phyloP scores from a whole-genome alignment of 2,329 filamentous ascomycete genomes.

The Fusarium sp. region DNA sequence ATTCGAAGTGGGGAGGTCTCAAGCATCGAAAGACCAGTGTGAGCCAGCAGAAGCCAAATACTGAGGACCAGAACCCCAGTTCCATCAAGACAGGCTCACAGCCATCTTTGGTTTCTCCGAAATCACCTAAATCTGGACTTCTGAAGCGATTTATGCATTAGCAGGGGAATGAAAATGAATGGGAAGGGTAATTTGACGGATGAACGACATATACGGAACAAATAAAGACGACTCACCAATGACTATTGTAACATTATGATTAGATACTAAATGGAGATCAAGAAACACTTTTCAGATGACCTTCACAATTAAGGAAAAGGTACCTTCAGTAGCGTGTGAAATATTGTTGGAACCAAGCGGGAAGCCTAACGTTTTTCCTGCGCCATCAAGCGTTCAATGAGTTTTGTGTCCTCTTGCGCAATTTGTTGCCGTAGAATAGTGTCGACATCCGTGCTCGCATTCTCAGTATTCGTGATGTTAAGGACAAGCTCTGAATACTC shows the following conservation, averaged over 20 bases:
- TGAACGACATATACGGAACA: conserved; percentile 8
- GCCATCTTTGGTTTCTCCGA: conserved; percentile 41
- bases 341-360: background rate
- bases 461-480: conserved; percentile 58
- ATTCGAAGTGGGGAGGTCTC: conserved; percentile 63
- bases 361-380: conserved; percentile 54
- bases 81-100: conserved; percentile 9
- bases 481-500: conserved; percentile 71
- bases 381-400: conserved; percentile 63
- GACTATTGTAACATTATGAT: conserved; percentile 31
- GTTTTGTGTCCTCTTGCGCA: conserved; percentile 60
- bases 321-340: background rate
- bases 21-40: conserved; percentile 56
- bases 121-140: conserved; percentile 55
- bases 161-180: conserved; percentile 5
- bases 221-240: conserved; percentile 34
- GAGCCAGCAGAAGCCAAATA: conserved; percentile 46
- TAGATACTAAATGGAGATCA: conserved; percentile 23
- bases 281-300: conserved; percentile 8
- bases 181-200: background rate
- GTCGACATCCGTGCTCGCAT: conserved; percentile 49
- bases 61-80: conserved; percentile 27
- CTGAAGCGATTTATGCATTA: conserved; percentile 61
- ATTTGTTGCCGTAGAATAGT: conserved; percentile 59
- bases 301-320: background rate